phyloP scores from a whole-genome alignment of 768 basidiomycete species.

The Chiua virens region DNA sequence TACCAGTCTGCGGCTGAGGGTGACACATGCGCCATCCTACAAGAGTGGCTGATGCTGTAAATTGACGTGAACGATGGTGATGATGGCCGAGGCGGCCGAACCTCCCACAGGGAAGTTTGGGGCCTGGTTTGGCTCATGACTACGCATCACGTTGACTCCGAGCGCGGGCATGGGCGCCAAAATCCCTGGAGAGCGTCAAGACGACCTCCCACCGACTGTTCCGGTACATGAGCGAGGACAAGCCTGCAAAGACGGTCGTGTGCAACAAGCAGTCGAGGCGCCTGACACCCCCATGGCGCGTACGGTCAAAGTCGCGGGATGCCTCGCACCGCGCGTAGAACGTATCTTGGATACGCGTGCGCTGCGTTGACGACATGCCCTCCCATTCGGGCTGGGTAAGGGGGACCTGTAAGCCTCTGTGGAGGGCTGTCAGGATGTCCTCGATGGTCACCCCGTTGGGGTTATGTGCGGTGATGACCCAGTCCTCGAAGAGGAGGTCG shows the following conservation, averaged over 20 bases:
- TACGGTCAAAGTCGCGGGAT: constrained; percentile 35
- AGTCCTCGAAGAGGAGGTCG: constrained; percentile 44
- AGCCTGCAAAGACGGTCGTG: constrained; percentile 52
- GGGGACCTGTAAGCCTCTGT: constrained; percentile 36
- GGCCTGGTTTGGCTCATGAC: background rate
- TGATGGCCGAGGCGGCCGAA: no score
- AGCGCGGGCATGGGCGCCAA: constrained; percentile 3
- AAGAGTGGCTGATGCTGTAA: constrained; percentile 5
- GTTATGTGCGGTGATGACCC: constrained; percentile 44
- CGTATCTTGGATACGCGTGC: constrained; percentile 37
- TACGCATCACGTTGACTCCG: background rate
- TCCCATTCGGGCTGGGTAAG: constrained; percentile 47
- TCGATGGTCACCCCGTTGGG: constrained; percentile 48
- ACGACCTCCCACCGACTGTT: constrained; percentile 42
- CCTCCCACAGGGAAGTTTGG: no score
- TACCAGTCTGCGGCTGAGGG: no score
- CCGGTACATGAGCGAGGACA: constrained; percentile 39
- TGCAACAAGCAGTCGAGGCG: constrained; percentile 50
- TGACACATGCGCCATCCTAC: no score
- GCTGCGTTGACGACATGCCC: constrained; percentile 40
- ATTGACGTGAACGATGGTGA: background rate
- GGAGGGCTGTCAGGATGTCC: constrained; percentile 52
- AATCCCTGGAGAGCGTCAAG: constrained; percentile 45
- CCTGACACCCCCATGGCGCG: constrained; percentile 42
- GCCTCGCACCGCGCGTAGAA: constrained; percentile 48